Base-by-base conservation (phyloP, 257 asterid genomes). In the Lantana camara region DNA sequence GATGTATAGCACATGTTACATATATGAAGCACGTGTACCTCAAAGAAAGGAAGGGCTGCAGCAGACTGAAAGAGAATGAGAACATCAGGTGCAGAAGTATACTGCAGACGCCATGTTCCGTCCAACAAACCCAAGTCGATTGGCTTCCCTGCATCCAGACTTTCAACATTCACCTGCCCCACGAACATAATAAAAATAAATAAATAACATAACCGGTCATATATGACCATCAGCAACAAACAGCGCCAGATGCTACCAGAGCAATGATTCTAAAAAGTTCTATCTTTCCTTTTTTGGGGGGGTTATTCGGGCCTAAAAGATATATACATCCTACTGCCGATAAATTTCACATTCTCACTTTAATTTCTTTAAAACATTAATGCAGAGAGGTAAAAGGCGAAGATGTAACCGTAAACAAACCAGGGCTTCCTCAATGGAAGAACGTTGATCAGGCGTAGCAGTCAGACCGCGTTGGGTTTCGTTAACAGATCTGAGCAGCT, bases 81-180 rank as follows among this genome's bases (percentile, higher is more conserved):
- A 74, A 89, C 98, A 71, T 92, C 97, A 1, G 91, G 63, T 3
- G 98, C 98, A 9, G 98, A 85, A 4, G 98, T 89, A 70, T 89
- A 89, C 76, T 86, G 95, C 84, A 92, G 75, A 30, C 98, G 98
- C 98, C 98, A 89, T 9, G 96, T 89, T n/a, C 97, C 97, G 19
- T 92, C 84, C 81, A 92, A 77, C 59, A 72, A 52, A 24, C 54
- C 74, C 73, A 89, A 76, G 32, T 86, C 69, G 55, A 89, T 71
- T 16, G 83, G 76, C 57, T 80, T 79, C 56, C 90, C 95, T 12
- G 91, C 87, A 65, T 82, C 84, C 45, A 75, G 75, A 47, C 82
- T 70, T 70, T 92, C 98, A 40, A 92, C 89, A 37, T 57, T 57
- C 66, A 88, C 95, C 92, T 82, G 74, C 57, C 73, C n/a, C n/a